phyloP scores from a whole-genome alignment of 352 stramenopile genomes.

The Phytophthora podocarpi region DNA sequence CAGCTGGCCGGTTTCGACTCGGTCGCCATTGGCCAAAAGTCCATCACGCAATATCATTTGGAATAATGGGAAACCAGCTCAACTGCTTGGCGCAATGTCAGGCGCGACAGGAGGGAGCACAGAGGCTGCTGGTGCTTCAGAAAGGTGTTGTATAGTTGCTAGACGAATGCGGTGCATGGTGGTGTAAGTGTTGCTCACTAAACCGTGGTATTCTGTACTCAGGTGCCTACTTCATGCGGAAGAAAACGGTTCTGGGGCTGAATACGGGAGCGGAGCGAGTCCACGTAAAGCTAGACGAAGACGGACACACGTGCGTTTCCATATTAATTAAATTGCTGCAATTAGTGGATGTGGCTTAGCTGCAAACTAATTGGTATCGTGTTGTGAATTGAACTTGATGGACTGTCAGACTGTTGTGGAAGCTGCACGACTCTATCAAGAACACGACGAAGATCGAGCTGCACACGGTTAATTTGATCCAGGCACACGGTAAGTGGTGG shows the following conservation, averaged over 20 bases:
- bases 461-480: constrained; percentile 53
- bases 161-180: neutral
- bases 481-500: constrained; percentile 45
- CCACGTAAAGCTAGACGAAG: constrained; percentile 59
- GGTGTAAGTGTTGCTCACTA: neutral
- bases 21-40: constrained; percentile 21
- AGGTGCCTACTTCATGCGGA: constrained; percentile 76
- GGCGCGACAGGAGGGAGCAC: constrained; percentile 60
- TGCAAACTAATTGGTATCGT: neutral
- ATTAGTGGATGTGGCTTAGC: neutral
- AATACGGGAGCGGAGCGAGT: constrained; percentile 67
- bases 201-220: neutral
- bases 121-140: constrained; percentile 74
- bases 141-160: constrained; percentile 44
- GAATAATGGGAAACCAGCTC: constrained; percentile 74
- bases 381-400: neutral
- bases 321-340: neutral
- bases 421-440: constrained; percentile 59
- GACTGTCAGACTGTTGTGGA: constrained; percentile 66
- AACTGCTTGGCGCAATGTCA: constrained; percentile 84
- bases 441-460: constrained; percentile 55
- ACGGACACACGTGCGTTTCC: constrained; percentile 56
- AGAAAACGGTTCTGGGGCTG: constrained; percentile 77
- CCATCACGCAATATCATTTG: neutral
- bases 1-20: neutral